phyloP scores from a whole-genome alignment of 139 green algal genomes.

The Pseudopediastrum boryanum region DNA sequence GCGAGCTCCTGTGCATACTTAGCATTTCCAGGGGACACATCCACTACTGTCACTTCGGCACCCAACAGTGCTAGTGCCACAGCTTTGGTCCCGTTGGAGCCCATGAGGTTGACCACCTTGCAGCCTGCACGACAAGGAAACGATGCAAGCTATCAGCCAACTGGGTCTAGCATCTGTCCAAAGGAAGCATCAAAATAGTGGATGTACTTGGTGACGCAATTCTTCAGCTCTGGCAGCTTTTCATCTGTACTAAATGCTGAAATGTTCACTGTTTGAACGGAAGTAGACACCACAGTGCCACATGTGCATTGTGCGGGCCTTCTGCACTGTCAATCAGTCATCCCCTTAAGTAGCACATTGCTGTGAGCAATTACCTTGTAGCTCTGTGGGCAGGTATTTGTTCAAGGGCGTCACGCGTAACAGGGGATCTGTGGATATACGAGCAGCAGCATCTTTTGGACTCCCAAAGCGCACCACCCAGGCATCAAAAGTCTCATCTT shows the following conservation, averaged over 20 bases:
- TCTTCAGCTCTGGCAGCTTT: background rate
- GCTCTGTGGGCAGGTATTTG: slow-evolving; percentile 5
- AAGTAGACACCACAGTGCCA: background rate
- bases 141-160: background rate
- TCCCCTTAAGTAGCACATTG: background rate
- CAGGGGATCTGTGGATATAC: slow-evolving; percentile 5
- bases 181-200: background rate
- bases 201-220: background rate
- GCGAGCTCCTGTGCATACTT: slow-evolving; percentile 7
- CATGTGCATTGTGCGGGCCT: background rate
- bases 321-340: background rate
- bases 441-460: slow-evolving; percentile 3
- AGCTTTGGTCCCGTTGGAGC: slow-evolving; percentile 31
- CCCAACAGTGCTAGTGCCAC: slow-evolving; percentile 20
- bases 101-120: slow-evolving; percentile 25
- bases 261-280: background rate
- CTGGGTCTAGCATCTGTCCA: background rate
- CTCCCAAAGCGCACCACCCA: slow-evolving; percentile 8
- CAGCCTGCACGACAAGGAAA: background rate
- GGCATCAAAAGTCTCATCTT: slow-evolving; percentile 4
- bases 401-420: background rate
- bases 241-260: background rate
- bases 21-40: slow-evolving; percentile 21
- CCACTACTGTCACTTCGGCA: slow-evolving; percentile 2
- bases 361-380: slow-evolving; percentile 7